A percentile compares a stretch with the other conserved stretches of the same genome.
These are phyloP conservation scores for Ceratobasidium sp. DNA, from an alignment of 1,284 basidiomycete species.

Conservation along the genomic window DNA sequence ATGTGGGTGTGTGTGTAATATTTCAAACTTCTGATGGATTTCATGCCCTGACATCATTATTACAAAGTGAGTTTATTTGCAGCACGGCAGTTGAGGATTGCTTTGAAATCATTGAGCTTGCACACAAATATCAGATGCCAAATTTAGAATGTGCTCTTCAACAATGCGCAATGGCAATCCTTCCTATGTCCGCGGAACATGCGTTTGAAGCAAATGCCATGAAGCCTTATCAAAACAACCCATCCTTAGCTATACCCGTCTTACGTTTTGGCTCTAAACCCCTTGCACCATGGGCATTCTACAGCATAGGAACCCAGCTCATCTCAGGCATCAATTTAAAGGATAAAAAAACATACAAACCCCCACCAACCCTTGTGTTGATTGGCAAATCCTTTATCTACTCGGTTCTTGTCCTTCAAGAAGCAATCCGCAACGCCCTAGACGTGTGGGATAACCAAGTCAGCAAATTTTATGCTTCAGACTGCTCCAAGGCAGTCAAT, in stretches of 20 bases:
- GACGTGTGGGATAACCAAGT: background rate
- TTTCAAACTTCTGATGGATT: too few species aligned
- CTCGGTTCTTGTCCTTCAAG: conserved; percentile 1
- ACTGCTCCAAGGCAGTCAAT: background rate
- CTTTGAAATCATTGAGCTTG: too few species aligned
- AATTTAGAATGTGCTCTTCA: background rate
- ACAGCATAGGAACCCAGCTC: background rate
- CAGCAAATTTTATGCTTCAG: conserved; percentile 3
- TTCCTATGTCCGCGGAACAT: background rate
- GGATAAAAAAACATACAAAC: background rate
- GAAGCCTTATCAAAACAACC: conserved; percentile 2
- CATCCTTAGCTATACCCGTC: background rate
- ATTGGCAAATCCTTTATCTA: background rate
- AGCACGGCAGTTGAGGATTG: too few species aligned
- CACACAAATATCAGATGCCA: background rate
- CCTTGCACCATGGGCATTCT: conserved; percentile 22
- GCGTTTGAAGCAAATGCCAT: too few species aligned
- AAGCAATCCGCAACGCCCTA: background rate
- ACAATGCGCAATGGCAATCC: background rate
- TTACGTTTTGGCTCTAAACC: background rate
- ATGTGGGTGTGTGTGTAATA: too few species aligned
- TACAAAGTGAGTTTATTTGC: background rate
- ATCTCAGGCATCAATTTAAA: conserved; percentile 1
- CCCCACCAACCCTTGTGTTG: background rate
- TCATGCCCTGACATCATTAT: too few species aligned